Evolutionary conservation across 192 early-diverging fungal species (phyloP), one percentile per base, ranked within the genome.

Genomic region (Geranomyces variabilis): DNA sequence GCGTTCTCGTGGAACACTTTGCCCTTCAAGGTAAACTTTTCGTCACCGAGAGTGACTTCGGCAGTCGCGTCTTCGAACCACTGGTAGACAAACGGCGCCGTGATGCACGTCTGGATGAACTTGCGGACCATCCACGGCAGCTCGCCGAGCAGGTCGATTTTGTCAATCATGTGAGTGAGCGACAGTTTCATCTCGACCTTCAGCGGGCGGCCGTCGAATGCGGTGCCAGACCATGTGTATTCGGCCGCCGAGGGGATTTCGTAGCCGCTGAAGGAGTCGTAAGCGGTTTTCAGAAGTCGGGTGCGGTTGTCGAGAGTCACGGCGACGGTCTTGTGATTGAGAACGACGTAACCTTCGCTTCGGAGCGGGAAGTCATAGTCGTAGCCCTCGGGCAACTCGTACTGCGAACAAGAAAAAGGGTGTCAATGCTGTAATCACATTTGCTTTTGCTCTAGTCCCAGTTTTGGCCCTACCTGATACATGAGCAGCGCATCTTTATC

Each of bases 11-110:
- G 88, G 82, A 93, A 94, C 41, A 90, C 81, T 28, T 87, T 76
- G 14, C 95, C 95, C 10, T 78, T 74, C 19, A 92, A 31, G 33
- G 77, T 75, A 61, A 84, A 80, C 44, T 80, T 79, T 44, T 89
- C 84, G n/a, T 89, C 86, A n/a, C 89, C 94, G 59, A 98, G 69
- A 14, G 80, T 86, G 24, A 98, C 80, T 49, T 87, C 83, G 44
- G 90, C 90, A 10, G 79, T 80, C 2, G 88, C 89, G 34, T 89
- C 86, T 61, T 94, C 90, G 61, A 91, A 87, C 90, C 95, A 96
- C 78, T 98, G 94, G 77, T 96, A 98, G 34, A 94, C 86, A 69
- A 90, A 97, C 36, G 96, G 96, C 67, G 93, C 92, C 22, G 93
- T 94, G 31, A 98, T 90, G 69, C 96, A 89, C 0, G 94, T 90